Evolutionary conservation across 2,329 filamentous ascomycete species (phyloP), one percentile per base, ranked within the genome.

Genomic region (Chlorencoelia australis): DNA sequence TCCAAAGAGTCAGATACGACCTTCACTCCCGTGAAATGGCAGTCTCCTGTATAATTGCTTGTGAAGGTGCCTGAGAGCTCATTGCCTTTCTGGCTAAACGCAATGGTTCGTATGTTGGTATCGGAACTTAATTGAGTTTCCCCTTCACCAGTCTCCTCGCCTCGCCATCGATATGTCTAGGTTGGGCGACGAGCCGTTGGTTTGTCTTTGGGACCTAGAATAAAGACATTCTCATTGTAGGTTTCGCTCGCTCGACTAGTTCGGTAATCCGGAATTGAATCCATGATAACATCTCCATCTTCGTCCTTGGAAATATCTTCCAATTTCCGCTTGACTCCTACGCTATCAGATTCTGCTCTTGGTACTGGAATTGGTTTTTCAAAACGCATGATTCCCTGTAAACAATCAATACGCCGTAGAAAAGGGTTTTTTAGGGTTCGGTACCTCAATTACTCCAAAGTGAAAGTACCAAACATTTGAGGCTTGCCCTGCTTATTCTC

Each of bases 161-260:
- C 43, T 13, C 47, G 34, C 47, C 48, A 48, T 17, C 43, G 31
- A 28, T 45, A 47, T 17, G 20, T 17, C 40, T 44, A 50, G 4
- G 41, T 45, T 28, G 40, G 35, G n/a, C 38, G 28, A 19, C 40
- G 30, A 17, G 40, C 41, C 18, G 47, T 44, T 11, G 38, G 44
- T 14, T 41, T 41, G 9, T 48, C 42, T 14, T 43, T 43, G 2
- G 33, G 15, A 20, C 33, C 33, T 7, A 47, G 19, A 13, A 27
- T 30, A 21, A 48, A 42, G 13, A 26, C 33, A 3, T 32, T 42
- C 10, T 41, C 39, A 6, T 21, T 22, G 18, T 41, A 43, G 22
- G 16, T n/a, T 3, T 24, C 16, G n/a, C 24, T 8, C 13, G 11
- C 16, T 17, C 31, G 16, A 25, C 34, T 9, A 16, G 13, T 22